Conservation (phyloP, 768 basidiomycete genomes). For the Kwoniella newhampshirensis region DNA sequence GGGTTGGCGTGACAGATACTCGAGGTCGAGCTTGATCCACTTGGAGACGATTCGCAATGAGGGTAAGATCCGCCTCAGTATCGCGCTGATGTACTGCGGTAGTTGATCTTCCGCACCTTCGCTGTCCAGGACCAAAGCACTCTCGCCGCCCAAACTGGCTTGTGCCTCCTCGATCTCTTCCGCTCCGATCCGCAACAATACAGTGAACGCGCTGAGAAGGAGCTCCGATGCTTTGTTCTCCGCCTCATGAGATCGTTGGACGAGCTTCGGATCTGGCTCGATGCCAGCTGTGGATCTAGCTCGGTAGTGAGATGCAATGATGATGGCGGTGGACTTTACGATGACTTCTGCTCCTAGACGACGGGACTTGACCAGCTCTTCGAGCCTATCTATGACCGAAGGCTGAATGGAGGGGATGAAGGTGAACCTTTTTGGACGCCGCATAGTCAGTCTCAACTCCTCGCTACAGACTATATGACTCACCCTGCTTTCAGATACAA, state of each 20-base stretch:
- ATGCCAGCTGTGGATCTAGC: slow-evolving; percentile 56
- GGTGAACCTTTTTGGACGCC: slow-evolving; percentile 36
- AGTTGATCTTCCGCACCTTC: slow-evolving; percentile 20
- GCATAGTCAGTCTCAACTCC: too few relatives aligned
- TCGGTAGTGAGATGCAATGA: slow-evolving; percentile 81
- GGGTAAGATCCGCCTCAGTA: slow-evolving; percentile 79
- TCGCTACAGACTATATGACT: too few relatives aligned
- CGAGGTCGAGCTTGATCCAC: slow-evolving; percentile 78
- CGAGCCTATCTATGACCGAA: slow-evolving; percentile 59
- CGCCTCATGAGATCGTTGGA: slow-evolving; percentile 53
- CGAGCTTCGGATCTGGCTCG: slow-evolving; percentile 15
- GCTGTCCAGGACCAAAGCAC: slow-evolving; percentile 25
- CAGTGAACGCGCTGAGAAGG: slow-evolving; percentile 65
- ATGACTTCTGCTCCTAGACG: slow-evolving; percentile 74
- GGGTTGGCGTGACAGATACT: slow-evolving; percentile 60
- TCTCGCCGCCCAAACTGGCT: slow-evolving; percentile 7
- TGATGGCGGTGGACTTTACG: slow-evolving; percentile 68
- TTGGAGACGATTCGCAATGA: slow-evolving; percentile 82
- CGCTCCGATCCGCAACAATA: slow-evolving; percentile 66
- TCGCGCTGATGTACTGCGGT: slow-evolving; percentile 67
- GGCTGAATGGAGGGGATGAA: slow-evolving; percentile 21
- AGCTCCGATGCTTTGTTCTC: slow-evolving; percentile 71
- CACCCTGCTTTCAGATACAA: slow-evolving; percentile 58
- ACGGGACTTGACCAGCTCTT: slow-evolving; percentile 65
- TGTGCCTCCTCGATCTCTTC: slow-evolving; percentile 27